Percentiles rank a stretch among this genome's conserved stretches.
These are phyloP conservation scores for Geotrichum bryndzae DNA, from an alignment of 1,139 yeast species.

Conservation along the genomic window DNA sequence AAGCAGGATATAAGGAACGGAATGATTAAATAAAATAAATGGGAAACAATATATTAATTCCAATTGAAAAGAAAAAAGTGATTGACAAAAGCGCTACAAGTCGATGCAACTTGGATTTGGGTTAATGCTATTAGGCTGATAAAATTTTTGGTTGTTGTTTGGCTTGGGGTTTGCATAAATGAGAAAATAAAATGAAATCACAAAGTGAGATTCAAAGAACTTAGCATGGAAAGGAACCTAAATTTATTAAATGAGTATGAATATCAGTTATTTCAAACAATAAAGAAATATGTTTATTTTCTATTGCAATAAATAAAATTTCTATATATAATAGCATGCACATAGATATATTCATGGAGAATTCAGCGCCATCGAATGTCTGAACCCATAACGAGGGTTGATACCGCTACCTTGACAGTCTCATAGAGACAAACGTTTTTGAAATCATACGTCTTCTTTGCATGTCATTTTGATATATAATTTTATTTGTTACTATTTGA, in stretches of 20 bases:
- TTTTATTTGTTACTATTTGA: no score
- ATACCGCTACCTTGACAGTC: no score
- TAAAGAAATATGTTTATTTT: neutral
- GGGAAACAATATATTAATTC: neutral
- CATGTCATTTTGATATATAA: no score
- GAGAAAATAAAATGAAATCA: neutral
- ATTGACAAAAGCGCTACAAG: neutral
- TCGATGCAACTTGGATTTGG: neutral
- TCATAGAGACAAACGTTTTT: no score
- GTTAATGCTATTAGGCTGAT: neutral
- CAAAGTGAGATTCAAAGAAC: neutral
- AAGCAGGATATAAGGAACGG: neutral
- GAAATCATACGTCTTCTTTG: no score
- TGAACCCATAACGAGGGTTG: no score
- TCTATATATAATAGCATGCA: neutral
- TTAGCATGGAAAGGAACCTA: neutral
- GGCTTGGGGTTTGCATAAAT: neutral
- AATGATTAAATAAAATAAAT: neutral
- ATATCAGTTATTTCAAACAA: neutral
- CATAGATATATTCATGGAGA: neutral
- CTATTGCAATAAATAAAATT: neutral
- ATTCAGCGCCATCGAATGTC: neutral
- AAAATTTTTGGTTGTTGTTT: neutral
- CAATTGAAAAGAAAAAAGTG: neutral
- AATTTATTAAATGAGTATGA: neutral